phyloP scores from a whole-genome alignment of 805 yeast species.

The Kodamaea neixiangensis region DNA sequence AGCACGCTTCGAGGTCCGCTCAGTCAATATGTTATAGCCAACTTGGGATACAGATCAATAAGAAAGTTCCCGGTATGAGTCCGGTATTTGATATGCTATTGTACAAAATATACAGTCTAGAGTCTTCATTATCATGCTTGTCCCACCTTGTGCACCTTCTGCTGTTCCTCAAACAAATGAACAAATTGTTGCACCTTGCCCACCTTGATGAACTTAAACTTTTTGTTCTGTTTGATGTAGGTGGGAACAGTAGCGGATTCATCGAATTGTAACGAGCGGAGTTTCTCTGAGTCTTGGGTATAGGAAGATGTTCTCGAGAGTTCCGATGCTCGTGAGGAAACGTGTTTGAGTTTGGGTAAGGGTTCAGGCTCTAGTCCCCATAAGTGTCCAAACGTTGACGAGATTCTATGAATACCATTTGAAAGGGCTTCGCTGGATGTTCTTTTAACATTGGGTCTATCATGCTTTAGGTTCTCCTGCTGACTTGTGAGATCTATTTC shows the following conservation, averaged over 20 bases:
- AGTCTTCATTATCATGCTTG: conserved; percentile 1
- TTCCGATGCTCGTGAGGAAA: background rate
- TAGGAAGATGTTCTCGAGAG: conserved; percentile 3
- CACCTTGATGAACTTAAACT: conserved; percentile 45
- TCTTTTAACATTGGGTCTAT: background rate
- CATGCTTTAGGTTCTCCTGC: background rate
- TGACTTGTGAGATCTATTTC: background rate
- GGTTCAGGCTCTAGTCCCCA: conserved; percentile 1
- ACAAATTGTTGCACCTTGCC: conserved; percentile 50
- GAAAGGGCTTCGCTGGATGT: background rate
- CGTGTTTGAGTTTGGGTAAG: conserved; percentile 5
- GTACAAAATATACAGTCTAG: conserved; percentile 2
- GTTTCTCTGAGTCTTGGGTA: conserved; percentile 1
- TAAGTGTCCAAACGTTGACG: background rate
- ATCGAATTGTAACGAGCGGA: background rate
- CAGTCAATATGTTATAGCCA: background rate
- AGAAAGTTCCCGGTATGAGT: background rate
- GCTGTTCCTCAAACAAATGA: conserved; percentile 41
- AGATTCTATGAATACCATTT: background rate
- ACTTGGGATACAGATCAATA: background rate
- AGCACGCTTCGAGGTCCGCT: conserved; percentile 11
- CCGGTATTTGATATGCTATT: background rate
- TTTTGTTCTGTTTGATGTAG: conserved; percentile 42
- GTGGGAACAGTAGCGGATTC: conserved; percentile 25
- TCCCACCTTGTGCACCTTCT: conserved; percentile 1